These are phyloP conservation scores for Nicotiana tomentosiformis DNA, from an alignment of 257 asterid genomes.

Conservation along the genomic window DNA sequence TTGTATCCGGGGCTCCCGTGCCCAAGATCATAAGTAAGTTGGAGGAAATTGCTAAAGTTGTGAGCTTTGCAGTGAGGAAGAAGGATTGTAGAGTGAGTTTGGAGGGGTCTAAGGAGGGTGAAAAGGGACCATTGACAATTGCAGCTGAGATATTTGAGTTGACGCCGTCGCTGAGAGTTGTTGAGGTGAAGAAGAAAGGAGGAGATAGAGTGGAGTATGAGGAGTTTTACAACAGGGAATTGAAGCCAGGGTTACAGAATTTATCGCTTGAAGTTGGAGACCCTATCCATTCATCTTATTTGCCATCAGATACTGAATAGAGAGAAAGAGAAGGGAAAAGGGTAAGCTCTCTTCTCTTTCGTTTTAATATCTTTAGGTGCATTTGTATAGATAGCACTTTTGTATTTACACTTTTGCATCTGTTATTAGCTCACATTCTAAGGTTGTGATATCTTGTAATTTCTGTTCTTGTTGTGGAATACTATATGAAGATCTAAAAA, in stretches of 20 bases:
- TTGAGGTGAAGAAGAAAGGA: constrained; percentile 85
- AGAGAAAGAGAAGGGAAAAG: constrained; percentile 24
- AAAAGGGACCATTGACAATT: constrained; percentile 85
- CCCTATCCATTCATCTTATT: constrained; percentile 27
- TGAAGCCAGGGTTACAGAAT: constrained; percentile 68
- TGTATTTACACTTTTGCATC: not conserved
- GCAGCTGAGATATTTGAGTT: constrained; percentile 90
- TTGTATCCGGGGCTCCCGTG: constrained; percentile 77
- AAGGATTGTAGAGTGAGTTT: constrained; percentile 81
- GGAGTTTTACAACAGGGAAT: constrained; percentile 62
- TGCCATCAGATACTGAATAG: constrained; percentile 59
- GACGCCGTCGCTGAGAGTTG: constrained; percentile 80
- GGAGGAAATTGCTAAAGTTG: constrained; percentile 89
- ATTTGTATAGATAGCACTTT: constrained; percentile 5
- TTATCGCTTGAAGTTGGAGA: constrained; percentile 29
- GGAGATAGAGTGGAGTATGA: constrained; percentile 72
- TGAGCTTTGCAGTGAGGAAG: constrained; percentile 82
- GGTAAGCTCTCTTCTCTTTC: constrained; percentile 21
- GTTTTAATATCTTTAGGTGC: constrained; percentile 6
- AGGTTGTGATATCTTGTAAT: constrained; percentile 17
- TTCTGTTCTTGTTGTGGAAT: constrained; percentile 18
- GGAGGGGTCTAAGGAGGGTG: constrained; percentile 81
- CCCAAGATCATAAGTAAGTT: constrained; percentile 57
- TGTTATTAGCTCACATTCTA: constrained; percentile 20
- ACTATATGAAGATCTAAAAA: constrained; percentile 19